phyloP scores from a whole-genome alignment of 2,329 filamentous ascomycete species.

The Botrytis porri region DNA sequence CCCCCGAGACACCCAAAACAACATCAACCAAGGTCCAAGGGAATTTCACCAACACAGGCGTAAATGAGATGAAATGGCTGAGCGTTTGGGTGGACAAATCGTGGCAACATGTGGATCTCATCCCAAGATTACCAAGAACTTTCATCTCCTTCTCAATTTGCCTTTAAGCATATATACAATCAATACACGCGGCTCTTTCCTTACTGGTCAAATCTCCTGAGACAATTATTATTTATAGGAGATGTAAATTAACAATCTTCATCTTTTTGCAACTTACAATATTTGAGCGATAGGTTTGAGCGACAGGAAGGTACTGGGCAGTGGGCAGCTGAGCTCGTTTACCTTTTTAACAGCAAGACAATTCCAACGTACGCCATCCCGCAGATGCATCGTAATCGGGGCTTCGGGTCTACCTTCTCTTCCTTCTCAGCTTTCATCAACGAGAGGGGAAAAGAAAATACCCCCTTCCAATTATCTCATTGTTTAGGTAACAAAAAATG shows the following conservation, averaged over 20 bases:
- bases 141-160: background rate
- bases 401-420: background rate
- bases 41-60: background rate
- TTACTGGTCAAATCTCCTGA: background rate
- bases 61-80: constrained; percentile 5
- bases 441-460: background rate
- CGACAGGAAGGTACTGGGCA: background rate
- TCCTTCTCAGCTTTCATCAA: background rate
- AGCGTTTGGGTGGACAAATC: background rate
- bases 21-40: background rate
- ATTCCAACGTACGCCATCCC: background rate
- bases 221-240: background rate
- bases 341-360: background rate
- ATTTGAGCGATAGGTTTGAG: background rate
- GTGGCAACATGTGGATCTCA: constrained; percentile 13
- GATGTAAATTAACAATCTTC: background rate
- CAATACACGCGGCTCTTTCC: background rate
- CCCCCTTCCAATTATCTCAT: background rate
- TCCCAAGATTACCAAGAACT: constrained; percentile 13
- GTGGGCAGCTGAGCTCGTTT: background rate
- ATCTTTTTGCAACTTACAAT: background rate
- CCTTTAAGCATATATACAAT: background rate
- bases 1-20: background rate
- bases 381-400: background rate
- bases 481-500: background rate